phyloP scores from a whole-genome alignment of 192 early-diverging fungal genomes.

The Coemansia asiatica region DNA sequence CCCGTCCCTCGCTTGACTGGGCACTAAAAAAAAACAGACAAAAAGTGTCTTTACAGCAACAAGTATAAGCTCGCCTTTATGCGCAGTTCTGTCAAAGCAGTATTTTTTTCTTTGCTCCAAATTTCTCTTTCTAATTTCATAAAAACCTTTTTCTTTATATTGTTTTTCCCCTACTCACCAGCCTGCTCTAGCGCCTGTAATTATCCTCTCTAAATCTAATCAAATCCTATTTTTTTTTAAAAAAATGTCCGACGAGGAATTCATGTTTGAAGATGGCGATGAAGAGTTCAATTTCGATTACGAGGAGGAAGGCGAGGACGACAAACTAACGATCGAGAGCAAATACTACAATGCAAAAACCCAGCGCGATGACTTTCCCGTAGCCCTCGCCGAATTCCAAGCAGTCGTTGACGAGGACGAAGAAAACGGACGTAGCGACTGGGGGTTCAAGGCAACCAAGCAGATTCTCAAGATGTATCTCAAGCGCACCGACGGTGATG shows the following conservation, averaged over 20 bases:
- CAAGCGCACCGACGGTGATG: constrained; percentile 12
- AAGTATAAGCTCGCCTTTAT: no score
- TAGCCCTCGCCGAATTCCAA: constrained; percentile 31
- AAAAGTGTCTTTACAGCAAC: no score
- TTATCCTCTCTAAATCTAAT: no score
- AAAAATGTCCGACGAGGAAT: constrained; percentile 52
- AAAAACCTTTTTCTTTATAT: no score
- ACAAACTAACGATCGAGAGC: constrained; percentile 37
- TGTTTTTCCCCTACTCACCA: no score
- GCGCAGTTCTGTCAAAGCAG: no score
- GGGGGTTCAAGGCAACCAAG: constrained; percentile 53
- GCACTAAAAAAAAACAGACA: no score
- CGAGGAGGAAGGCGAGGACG: constrained; percentile 39
- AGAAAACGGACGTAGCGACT: constrained; percentile 17
- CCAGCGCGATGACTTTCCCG: constrained; percentile 31
- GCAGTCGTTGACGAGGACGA: constrained; percentile 22
- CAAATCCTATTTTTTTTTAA: not conserved
- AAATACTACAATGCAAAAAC: constrained; percentile 55
- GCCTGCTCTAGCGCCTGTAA: no score
- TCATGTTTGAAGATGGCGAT: constrained; percentile 49
- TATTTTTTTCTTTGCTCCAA: no score
- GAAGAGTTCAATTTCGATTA: constrained; percentile 44
- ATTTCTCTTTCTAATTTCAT: no score
- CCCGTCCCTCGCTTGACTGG: no score
- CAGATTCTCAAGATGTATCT: constrained; percentile 43